Evolutionary conservation across 2,329 filamentous ascomycete species (phyloP).

Genomic region (Talaromyces sp.): DNA sequence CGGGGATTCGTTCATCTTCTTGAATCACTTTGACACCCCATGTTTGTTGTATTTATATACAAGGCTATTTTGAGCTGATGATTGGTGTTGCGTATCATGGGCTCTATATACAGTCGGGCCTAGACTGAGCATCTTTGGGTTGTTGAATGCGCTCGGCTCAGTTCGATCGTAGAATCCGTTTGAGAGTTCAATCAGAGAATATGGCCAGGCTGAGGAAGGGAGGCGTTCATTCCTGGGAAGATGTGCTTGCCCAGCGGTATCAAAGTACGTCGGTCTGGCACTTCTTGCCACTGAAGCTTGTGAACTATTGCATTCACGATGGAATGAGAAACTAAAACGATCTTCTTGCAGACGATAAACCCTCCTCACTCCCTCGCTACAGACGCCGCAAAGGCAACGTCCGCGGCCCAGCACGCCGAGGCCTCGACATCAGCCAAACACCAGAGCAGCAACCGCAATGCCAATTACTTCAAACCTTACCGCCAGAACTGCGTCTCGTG

Average conservation of each 20-base stretch:
- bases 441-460: constrained; percentile 26
- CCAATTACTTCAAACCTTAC: constrained; percentile 31
- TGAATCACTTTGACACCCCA: neutral
- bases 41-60: neutral
- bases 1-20: neutral
- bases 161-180: too few relatives aligned
- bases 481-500: constrained; percentile 36
- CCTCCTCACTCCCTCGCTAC: constrained; percentile 19
- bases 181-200: neutral
- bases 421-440: constrained; percentile 18
- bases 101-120: neutral
- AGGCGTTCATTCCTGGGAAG: constrained; percentile 41
- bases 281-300: neutral
- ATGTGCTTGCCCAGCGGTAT: constrained; percentile 40
- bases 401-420: constrained; percentile 16
- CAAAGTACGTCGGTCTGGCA: constrained; percentile 30
- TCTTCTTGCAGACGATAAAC: constrained; percentile 19
- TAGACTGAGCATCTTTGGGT: neutral
- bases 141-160: neutral
- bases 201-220: constrained; percentile 38
- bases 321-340: neutral
- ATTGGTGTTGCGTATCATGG: constrained; percentile 4
- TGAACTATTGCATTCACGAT: neutral
- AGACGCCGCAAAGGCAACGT: constrained; percentile 19
- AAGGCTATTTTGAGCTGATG: neutral